phyloP scores from a whole-genome alignment of 75 land plant genomes.

The Chamaecyparis obtusa region DNA sequence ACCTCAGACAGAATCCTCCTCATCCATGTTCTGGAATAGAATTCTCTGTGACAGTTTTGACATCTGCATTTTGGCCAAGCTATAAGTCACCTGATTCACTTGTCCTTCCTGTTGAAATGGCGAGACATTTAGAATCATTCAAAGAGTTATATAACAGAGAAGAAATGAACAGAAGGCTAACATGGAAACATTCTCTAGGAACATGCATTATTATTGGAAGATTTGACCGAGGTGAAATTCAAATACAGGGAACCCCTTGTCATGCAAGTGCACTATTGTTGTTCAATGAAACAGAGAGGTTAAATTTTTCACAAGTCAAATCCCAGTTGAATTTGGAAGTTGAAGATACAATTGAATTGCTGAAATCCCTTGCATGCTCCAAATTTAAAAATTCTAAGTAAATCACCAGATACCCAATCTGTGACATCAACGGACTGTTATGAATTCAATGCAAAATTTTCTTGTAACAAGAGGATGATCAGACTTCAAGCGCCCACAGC shows the following conservation, averaged over 20 bases:
- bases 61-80: slow-evolving; percentile 86
- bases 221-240: slow-evolving; percentile 79
- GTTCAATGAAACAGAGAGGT: slow-evolving; percentile 53
- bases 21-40: slow-evolving; percentile 38
- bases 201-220: slow-evolving; percentile 76
- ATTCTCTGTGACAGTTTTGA: slow-evolving; percentile 42
- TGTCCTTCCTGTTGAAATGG: slow-evolving; percentile 91
- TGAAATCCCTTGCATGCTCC: slow-evolving; percentile 83
- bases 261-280: slow-evolving; percentile 80
- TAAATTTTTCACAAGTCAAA: slow-evolving; percentile 46
- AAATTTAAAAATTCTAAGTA: slow-evolving; percentile 79
- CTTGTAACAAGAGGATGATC: slow-evolving; percentile 64
- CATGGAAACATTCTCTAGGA: slow-evolving; percentile 88
- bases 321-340: slow-evolving; percentile 38
- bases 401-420: background rate
- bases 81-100: slow-evolving; percentile 77
- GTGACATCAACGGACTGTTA: slow-evolving; percentile 63
- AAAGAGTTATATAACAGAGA: slow-evolving; percentile 75
- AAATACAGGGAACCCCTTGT: slow-evolving; percentile 81
- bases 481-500: slow-evolving; percentile 25
- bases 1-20: slow-evolving; percentile 19
- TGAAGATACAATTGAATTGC: slow-evolving; percentile 53
- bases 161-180: slow-evolving; percentile 72
- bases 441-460: slow-evolving; percentile 87
- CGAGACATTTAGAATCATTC: slow-evolving; percentile 75